Percentiles rank a stretch among this genome's conserved stretches.
These are phyloP conservation scores for Trichosporon asahii DNA, from an alignment of 1,284 basidiomycete genomes.

Conservation along the genomic window DNA sequence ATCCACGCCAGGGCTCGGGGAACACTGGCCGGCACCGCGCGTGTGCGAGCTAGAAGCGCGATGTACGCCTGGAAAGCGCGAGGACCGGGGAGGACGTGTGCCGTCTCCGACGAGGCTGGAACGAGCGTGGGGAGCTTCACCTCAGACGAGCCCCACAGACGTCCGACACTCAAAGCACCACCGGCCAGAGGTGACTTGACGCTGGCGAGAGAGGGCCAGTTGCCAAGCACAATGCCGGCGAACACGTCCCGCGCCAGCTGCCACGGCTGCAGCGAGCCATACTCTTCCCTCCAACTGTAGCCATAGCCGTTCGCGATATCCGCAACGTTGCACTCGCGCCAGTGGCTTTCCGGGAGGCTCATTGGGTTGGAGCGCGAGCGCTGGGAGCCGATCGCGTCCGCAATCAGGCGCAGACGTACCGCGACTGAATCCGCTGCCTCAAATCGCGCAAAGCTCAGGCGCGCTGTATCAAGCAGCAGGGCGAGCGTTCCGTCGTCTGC, in stretches of 20 bases:
- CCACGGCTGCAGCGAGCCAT: conserved; percentile 31
- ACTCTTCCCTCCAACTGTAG: conserved; percentile 25
- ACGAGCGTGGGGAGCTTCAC: background rate
- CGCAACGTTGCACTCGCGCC: background rate
- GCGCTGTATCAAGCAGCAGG: conserved; percentile 34
- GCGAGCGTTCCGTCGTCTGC: conserved; percentile 36
- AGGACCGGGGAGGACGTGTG: conserved; percentile 57
- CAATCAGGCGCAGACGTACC: conserved; percentile 29
- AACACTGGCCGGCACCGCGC: conserved; percentile 38
- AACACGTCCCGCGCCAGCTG: conserved; percentile 35
- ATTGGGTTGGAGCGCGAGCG: background rate
- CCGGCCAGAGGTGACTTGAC: conserved; percentile 35
- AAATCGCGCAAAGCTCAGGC: conserved; percentile 18
- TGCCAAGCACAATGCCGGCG: conserved; percentile 34
- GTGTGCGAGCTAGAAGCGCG: conserved; percentile 59
- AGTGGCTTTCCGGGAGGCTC: conserved; percentile 1
- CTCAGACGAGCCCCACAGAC: conserved; percentile 17
- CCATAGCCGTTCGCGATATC: conserved; percentile 13
- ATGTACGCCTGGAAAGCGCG: conserved; percentile 63
- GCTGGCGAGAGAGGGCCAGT: conserved; percentile 37
- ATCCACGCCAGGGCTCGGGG: conserved; percentile 70
- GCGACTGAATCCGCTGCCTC: conserved; percentile 23
- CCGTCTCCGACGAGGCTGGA: conserved; percentile 29
- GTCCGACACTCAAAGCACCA: conserved; percentile 18
- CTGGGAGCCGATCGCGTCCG: conserved; percentile 22